These are phyloP conservation scores for Beauveria australis DNA, from an alignment of 2,329 filamentous ascomycete genomes.

Conservation along the genomic window DNA sequence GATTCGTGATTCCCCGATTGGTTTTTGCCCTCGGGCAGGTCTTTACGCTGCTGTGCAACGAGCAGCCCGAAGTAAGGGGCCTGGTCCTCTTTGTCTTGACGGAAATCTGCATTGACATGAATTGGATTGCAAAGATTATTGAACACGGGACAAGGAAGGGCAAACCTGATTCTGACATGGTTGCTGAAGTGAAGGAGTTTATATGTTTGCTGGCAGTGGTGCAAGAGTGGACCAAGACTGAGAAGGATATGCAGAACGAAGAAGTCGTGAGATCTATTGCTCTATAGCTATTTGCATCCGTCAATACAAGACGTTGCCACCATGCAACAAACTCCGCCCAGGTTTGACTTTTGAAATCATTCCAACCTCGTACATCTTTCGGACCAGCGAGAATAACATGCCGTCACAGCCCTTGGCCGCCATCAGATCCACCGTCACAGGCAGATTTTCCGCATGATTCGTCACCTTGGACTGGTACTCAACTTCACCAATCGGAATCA, in stretches of 20 bases:
- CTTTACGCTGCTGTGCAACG: neutral
- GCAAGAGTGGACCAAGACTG: neutral
- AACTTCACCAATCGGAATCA: slow-evolving; percentile 34
- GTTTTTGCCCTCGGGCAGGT: neutral
- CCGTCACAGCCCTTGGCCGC: slow-evolving; percentile 53
- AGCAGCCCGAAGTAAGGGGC: neutral
- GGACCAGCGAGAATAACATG: slow-evolving; percentile 41
- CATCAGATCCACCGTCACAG: slow-evolving; percentile 50
- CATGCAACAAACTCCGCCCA: slow-evolving; percentile 1
- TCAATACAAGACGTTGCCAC: neutral
- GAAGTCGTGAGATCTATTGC: neutral
- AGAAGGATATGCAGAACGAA: neutral
- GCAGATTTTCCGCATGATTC: slow-evolving; percentile 40
- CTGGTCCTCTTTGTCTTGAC: neutral
- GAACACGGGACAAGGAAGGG: neutral
- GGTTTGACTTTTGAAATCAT: slow-evolving; percentile 3
- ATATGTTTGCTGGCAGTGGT: neutral
- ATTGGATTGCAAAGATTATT: neutral
- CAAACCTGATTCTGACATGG: neutral
- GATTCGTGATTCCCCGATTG: neutral
- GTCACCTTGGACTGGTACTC: slow-evolving; percentile 28
- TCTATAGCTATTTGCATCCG: neutral
- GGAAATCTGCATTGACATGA: neutral
- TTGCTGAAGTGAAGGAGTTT: neutral
- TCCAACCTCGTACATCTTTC: neutral